Evolutionary conservation across 768 basidiomycete species (phyloP).

Genomic region (Tulasnella sp.): DNA sequence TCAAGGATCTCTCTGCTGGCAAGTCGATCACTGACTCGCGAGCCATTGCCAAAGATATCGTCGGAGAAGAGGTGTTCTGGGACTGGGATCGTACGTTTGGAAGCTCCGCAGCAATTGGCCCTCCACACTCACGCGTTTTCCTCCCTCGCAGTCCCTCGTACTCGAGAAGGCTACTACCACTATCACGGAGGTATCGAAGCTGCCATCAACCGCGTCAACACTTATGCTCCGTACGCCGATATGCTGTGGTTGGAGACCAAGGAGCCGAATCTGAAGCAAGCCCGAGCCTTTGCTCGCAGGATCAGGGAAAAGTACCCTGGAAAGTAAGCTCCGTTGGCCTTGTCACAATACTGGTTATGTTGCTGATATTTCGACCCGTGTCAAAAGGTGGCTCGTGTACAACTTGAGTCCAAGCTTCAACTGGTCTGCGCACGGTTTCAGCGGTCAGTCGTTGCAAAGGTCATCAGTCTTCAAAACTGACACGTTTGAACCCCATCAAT

Average conservation of each 20-base stretch:
- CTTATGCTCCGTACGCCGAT: constrained; percentile 85
- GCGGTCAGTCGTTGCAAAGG: constrained; percentile 42
- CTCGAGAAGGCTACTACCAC: constrained; percentile 90
- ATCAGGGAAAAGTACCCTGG: constrained; percentile 73
- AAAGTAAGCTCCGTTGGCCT: constrained; percentile 52
- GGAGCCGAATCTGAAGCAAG: constrained; percentile 79
- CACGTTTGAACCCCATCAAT: not conserved
- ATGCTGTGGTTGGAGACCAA: constrained; percentile 94
- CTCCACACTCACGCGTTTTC: not conserved
- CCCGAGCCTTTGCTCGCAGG: constrained; percentile 72
- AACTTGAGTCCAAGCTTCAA: constrained; percentile 95
- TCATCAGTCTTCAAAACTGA: not conserved
- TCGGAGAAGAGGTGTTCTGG: constrained; percentile 77
- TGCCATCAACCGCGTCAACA: constrained; percentile 77
- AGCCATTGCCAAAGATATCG: constrained; percentile 67
- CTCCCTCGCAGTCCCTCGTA: constrained; percentile 66
- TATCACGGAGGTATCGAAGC: constrained; percentile 80
- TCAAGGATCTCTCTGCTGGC: constrained; percentile 59
- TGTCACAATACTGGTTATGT: not conserved
- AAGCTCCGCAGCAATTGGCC: not conserved
- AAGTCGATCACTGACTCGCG: constrained; percentile 77
- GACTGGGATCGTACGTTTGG: constrained; percentile 80
- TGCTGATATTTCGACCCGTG: not conserved
- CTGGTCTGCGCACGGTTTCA: constrained; percentile 83
- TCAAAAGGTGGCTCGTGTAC: constrained; percentile 80